phyloP scores from a whole-genome alignment of 2,329 filamentous ascomycete genomes.

The Chaetomiaceae sp. region DNA sequence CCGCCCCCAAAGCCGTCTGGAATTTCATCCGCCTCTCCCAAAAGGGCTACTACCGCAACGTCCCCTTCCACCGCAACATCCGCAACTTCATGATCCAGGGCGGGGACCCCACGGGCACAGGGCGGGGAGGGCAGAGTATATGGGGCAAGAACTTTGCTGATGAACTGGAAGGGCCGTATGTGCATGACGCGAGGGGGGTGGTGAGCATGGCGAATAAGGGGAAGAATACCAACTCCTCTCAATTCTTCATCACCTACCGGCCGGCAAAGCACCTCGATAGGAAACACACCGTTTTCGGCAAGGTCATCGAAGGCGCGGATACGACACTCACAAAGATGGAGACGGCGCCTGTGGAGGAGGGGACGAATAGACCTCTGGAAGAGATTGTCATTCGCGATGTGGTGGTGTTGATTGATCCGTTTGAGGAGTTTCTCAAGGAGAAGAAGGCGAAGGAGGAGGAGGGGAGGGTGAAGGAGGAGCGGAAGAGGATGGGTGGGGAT shows the following conservation, averaged over 20 bases:
- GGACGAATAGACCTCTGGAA: slow-evolving; percentile 62
- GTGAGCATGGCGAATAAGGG: slow-evolving; percentile 98
- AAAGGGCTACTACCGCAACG: slow-evolving; percentile 81
- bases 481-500: slow-evolving; percentile 59
- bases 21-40: slow-evolving; percentile 89
- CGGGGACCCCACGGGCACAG: slow-evolving; percentile 88
- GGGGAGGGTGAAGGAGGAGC: slow-evolving; percentile 52
- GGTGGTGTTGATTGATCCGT: slow-evolving; percentile 86
- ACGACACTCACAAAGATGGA: slow-evolving; percentile 69
- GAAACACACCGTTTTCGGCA: slow-evolving; percentile 96
- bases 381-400: slow-evolving; percentile 80
- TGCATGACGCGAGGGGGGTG: slow-evolving; percentile 76
- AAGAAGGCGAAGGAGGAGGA: slow-evolving; percentile 59
- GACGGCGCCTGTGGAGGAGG: slow-evolving; percentile 67
- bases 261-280: slow-evolving; percentile 79
- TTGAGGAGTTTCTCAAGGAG: slow-evolving; percentile 84
- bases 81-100: slow-evolving; percentile 97
- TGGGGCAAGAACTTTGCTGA: slow-evolving; percentile 96
- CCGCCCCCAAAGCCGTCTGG: slow-evolving; percentile 90
- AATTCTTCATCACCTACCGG: slow-evolving; percentile 92
- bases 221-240: slow-evolving; percentile 92
- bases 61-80: slow-evolving; percentile 90
- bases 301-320: slow-evolving; percentile 71
- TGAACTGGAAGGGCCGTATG: slow-evolving; percentile 83
- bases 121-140: slow-evolving; percentile 80